Conservation (phyloP, 495 filamentous ascomycete genomes). For the Penicillium longicatenatum region DNA sequence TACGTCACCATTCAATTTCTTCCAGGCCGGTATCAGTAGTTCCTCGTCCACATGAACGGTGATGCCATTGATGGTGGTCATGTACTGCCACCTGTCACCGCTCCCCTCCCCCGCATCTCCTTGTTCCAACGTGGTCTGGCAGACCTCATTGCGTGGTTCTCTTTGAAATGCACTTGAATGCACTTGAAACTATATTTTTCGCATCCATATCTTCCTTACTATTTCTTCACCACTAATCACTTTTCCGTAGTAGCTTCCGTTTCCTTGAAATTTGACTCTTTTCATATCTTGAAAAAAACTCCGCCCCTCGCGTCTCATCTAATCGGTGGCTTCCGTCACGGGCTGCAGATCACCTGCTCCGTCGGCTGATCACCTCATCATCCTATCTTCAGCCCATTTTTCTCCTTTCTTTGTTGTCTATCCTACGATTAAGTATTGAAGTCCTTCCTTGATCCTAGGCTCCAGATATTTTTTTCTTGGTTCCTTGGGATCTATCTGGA, state of each 20-base stretch:
- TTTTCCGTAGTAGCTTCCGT: background rate
- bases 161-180: constrained; percentile 3
- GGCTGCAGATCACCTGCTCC: constrained; percentile 29
- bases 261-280: background rate
- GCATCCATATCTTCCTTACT: background rate
- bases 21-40: background rate
- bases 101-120: constrained; percentile 14
- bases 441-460: background rate
- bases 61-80: background rate
- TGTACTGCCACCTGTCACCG: constrained; percentile 15
- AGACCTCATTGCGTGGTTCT: constrained; percentile 8
- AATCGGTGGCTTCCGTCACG: constrained; percentile 23
- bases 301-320: constrained; percentile 6
- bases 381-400: constrained; percentile 4
- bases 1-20: constrained; percentile 7
- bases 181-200: constrained; percentile 8
- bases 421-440: constrained; percentile 5
- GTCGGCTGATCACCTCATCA: constrained; percentile 35
- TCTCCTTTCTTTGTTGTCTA: background rate
- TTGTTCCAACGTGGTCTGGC: constrained; percentile 11
- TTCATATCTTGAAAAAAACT: background rate
- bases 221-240: background rate
- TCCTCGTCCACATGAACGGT: background rate
- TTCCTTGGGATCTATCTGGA: background rate
- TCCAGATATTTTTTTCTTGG: constrained; percentile 1